Evolutionary conservation across 2,329 filamentous ascomycete genomes (phyloP).

Genomic region (Aspergillus fijiensis): DNA sequence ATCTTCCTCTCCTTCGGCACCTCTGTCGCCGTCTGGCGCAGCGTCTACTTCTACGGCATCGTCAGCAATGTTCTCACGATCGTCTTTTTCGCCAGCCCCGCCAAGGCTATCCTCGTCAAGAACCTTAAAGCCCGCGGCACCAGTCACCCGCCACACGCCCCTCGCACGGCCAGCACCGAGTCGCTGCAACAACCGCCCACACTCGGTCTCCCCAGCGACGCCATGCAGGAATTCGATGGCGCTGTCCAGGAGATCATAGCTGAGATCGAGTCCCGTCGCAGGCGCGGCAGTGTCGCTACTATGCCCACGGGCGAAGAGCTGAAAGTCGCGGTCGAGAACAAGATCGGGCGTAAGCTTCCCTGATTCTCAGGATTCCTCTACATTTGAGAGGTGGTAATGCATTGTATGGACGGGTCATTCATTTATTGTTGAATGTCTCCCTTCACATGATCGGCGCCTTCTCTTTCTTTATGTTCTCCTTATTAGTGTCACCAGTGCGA

Average conservation of each 20-base stretch:
- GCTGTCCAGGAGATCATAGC: slow-evolving; percentile 70
- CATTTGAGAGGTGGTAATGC: background rate
- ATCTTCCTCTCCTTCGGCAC: slow-evolving; percentile 72
- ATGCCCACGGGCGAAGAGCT: slow-evolving; percentile 53
- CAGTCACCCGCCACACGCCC: slow-evolving; percentile 30
- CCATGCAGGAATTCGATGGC: slow-evolving; percentile 71
- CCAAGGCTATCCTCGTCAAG: slow-evolving; percentile 61
- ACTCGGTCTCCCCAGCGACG: slow-evolving; percentile 76
- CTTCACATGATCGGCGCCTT: background rate
- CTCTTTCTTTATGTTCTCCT: too few relatives aligned
- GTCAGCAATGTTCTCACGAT: slow-evolving; percentile 65
- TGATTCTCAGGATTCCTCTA: background rate
- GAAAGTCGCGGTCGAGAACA: slow-evolving; percentile 52
- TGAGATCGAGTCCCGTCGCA: slow-evolving; percentile 65
- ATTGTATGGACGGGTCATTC: background rate
- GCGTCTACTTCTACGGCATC: slow-evolving; percentile 85
- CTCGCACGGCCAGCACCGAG: slow-evolving; percentile 57
- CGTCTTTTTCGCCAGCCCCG: slow-evolving; percentile 76
- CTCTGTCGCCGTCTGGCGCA: slow-evolving; percentile 73
- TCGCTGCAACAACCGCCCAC: slow-evolving; percentile 60
- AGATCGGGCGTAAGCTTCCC: slow-evolving; percentile 49
- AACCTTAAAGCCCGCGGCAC: slow-evolving; percentile 57
- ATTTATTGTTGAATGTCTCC: too few relatives aligned
- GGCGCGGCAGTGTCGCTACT: slow-evolving; percentile 45
- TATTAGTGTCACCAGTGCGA: too few relatives aligned